A percentile compares a stretch with the other conserved stretches of the same genome.
Conservation (phyloP, 345 rosid species). For the Gossypium bickii region DNA sequence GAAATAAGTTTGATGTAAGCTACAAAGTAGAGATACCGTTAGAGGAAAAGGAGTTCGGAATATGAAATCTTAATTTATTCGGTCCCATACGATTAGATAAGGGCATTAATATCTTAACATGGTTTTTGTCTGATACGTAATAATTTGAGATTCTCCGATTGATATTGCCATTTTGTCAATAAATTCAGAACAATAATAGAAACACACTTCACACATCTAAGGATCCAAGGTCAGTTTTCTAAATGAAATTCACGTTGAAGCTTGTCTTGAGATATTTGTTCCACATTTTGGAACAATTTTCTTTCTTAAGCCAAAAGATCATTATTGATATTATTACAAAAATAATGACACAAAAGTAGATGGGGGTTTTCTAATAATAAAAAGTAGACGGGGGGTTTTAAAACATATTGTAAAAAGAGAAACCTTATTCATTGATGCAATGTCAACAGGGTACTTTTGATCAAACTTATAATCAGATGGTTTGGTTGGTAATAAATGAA, state of each 20-base stretch:
- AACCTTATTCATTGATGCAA: too few species aligned
- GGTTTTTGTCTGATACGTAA: neutral
- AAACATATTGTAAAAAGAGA: too few species aligned
- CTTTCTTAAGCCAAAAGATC: too few species aligned
- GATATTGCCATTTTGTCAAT: neutral
- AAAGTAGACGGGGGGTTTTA: too few species aligned
- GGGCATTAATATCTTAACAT: neutral
- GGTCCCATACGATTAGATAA: conserved; percentile 10
- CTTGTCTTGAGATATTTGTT: neutral
- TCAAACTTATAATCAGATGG: too few species aligned
- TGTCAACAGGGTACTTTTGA: too few species aligned
- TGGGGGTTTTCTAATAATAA: too few species aligned
- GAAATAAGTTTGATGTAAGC: neutral
- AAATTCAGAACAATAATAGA: neutral
- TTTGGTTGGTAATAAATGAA: too few species aligned
- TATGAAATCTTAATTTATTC: neutral
- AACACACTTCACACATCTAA: neutral
- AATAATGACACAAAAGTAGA: too few species aligned
- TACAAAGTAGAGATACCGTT: neutral
- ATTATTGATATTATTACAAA: too few species aligned
- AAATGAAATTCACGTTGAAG: neutral
- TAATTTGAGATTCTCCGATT: conserved; percentile 3
- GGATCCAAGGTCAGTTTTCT: neutral
- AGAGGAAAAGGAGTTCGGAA: neutral
- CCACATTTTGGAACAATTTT: too few species aligned